Conservation (phyloP, 768 basidiomycete species). For the Flagelloscypha sp. region DNA sequence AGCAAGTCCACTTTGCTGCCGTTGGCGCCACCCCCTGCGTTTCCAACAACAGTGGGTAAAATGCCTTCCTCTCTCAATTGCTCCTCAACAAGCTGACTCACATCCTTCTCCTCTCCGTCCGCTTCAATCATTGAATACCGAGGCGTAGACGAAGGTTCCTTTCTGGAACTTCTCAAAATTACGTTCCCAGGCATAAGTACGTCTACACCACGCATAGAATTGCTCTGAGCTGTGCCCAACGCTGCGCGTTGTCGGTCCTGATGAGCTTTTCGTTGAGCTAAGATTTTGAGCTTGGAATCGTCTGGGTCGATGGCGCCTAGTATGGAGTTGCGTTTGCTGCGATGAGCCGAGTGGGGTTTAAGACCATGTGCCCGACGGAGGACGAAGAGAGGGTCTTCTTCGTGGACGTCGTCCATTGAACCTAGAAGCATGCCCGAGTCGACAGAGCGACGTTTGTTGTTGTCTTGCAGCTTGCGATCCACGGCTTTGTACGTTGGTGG, state of each 20-base stretch:
- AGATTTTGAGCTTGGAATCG: too few species aligned
- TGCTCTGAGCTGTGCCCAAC: slow-evolving; percentile 71
- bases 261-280: slow-evolving; percentile 80
- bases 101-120: slow-evolving; percentile 87
- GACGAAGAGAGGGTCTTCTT: slow-evolving; percentile 85
- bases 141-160: slow-evolving; percentile 61
- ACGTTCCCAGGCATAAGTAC: slow-evolving; percentile 79
- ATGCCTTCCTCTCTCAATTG: slow-evolving; percentile 68
- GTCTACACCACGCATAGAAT: slow-evolving; percentile 82
- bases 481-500: slow-evolving; percentile 65
- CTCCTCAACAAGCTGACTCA: slow-evolving; percentile 87
- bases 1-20: slow-evolving; percentile 46
- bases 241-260: slow-evolving; percentile 82
- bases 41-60: too few species aligned
- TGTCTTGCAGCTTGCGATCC: slow-evolving; percentile 50
- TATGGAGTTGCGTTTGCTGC: slow-evolving; percentile 67
- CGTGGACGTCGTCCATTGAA: slow-evolving; percentile 60
- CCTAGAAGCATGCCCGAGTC: slow-evolving; percentile 73
- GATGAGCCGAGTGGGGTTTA: too few species aligned
- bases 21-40: too few species aligned
- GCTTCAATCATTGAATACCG: slow-evolving; percentile 91
- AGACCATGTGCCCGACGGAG: slow-evolving; percentile 83
- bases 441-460: slow-evolving; percentile 80
- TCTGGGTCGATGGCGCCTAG: too few species aligned
- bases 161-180: slow-evolving; percentile 76